phyloP scores from a whole-genome alignment of 2,329 filamentous ascomycete genomes.

The Trichophyton benhamiae region DNA sequence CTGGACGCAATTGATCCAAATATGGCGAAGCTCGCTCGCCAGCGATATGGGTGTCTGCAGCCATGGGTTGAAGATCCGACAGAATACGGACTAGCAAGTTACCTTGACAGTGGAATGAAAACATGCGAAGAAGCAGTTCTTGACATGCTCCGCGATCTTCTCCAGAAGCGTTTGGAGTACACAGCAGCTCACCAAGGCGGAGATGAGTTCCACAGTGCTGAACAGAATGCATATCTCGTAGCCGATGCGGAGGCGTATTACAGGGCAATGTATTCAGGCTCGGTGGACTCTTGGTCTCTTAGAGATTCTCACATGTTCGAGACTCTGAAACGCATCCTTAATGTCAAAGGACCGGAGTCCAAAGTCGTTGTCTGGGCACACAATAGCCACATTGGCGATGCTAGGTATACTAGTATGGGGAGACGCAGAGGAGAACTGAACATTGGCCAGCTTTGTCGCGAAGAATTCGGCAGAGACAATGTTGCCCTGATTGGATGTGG shows the following conservation, averaged over 20 bases:
- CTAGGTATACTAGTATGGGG: constrained; percentile 41
- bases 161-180: constrained; percentile 34
- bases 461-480: constrained; percentile 30
- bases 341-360: constrained; percentile 26
- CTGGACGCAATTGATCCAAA: constrained; percentile 35
- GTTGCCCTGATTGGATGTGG: constrained; percentile 38
- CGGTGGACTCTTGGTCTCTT: constrained; percentile 39
- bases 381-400: constrained; percentile 44
- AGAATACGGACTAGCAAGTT: constrained; percentile 36
- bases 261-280: constrained; percentile 41
- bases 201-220: constrained; percentile 38
- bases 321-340: constrained; percentile 35
- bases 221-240: constrained; percentile 42
- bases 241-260: constrained; percentile 42
- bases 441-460: constrained; percentile 42
- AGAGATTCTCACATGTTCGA: constrained; percentile 43
- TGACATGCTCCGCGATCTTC: constrained; percentile 34
- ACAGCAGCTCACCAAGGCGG: constrained; percentile 25
- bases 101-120: constrained; percentile 26
- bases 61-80: constrained; percentile 40
- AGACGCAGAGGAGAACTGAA: constrained; percentile 35
- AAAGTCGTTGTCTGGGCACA: constrained; percentile 45
- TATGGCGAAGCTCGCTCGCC: constrained; percentile 33
- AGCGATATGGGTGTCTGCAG: constrained; percentile 36
- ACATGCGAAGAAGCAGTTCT: constrained; percentile 38